Conservation (phyloP, 2,329 filamentous ascomycete genomes). For the Cadophora malorum region DNA sequence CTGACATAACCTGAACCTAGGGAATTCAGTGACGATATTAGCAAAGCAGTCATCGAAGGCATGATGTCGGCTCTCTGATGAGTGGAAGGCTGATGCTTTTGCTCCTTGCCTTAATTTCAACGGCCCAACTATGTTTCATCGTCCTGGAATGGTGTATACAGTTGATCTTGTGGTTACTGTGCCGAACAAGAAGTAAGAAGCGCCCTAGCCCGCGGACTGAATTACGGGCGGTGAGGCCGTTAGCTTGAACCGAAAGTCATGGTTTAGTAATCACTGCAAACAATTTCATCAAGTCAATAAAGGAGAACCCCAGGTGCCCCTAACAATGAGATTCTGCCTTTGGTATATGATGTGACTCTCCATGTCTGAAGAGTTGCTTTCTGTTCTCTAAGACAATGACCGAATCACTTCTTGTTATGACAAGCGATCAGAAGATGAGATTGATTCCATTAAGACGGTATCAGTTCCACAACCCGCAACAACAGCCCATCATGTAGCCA, state of each 20-base stretch:
- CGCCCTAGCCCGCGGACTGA: too few species aligned
- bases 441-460: background rate
- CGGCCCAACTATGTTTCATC: background rate
- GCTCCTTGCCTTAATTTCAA: background rate
- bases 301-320: too few species aligned
- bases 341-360: too few species aligned
- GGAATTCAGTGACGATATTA: background rate
- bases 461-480: background rate
- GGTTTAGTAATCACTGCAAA: too few species aligned
- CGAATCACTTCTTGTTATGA: background rate
- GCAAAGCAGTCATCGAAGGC: background rate
- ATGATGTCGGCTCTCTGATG: background rate
- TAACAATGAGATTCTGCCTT: too few species aligned
- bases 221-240: too few species aligned
- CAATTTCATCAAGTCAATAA: too few species aligned
- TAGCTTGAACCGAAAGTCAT: too few species aligned
- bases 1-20: background rate
- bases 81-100: background rate
- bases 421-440: background rate
- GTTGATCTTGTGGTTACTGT: background rate
- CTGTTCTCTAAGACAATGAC: too few species aligned
- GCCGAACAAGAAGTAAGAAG: background rate
- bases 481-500: background rate
- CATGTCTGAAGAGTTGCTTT: too few species aligned
- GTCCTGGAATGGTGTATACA: background rate